These are phyloP conservation scores for Erigeron canadensis DNA, from an alignment of 129 eudicot genomes.

Conservation along the genomic window DNA sequence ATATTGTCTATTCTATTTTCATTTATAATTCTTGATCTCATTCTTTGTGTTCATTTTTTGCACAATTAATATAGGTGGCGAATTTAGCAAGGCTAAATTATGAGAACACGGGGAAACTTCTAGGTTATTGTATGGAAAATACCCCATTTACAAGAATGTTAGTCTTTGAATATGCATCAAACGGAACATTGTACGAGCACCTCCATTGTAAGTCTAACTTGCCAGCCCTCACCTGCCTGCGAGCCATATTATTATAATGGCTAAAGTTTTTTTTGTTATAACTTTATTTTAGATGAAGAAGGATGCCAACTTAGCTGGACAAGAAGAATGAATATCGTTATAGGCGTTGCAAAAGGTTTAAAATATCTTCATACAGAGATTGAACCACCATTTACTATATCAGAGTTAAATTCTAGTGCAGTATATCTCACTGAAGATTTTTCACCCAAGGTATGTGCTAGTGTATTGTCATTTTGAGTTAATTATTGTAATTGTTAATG, in stretches of 20 bases:
- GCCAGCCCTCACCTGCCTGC: conserved; percentile 5
- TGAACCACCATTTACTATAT: conserved; percentile 85
- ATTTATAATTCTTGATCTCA: background rate
- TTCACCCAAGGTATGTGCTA: conserved; percentile 74
- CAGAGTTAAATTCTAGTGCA: conserved; percentile 78
- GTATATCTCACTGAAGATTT: conserved; percentile 93
- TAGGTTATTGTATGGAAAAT: conserved; percentile 82
- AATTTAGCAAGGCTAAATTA: conserved; percentile 82
- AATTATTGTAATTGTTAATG: background rate
- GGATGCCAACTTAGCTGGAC: conserved; percentile 94
- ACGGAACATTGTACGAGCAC: conserved; percentile 94
- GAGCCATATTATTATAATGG: background rate
- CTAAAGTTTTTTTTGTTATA: conserved; percentile 19
- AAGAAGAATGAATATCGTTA: conserved; percentile 89
- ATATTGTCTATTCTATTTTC: background rate
- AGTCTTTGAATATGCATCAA: conserved; percentile 95
- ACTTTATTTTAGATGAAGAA: conserved; percentile 64
- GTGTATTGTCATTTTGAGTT: background rate
- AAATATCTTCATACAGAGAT: conserved; percentile 93
- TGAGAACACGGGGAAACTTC: conserved; percentile 73
- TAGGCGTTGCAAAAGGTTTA: conserved; percentile 87
- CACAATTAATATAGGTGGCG: conserved; percentile 58
- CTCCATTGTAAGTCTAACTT: conserved; percentile 70
- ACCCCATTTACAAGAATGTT: conserved; percentile 93
- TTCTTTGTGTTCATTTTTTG: conserved; percentile 11